Conservation (phyloP, 345 rosid genomes). For the Boechera stricta region DNA sequence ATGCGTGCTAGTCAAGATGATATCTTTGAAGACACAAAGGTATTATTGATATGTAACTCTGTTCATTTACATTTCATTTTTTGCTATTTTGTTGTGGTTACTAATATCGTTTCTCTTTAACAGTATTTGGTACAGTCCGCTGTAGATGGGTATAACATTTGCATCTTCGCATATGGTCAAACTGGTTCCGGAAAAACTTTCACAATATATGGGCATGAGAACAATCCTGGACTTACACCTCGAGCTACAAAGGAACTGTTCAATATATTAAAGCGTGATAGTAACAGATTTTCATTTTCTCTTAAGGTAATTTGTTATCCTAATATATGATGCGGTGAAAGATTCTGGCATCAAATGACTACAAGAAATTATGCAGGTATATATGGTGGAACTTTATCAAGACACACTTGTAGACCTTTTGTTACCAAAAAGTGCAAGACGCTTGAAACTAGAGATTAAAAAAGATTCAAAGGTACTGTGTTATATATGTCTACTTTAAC, state of each 20-base stretch:
- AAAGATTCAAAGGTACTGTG: slow-evolving; percentile 82
- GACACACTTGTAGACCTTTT: slow-evolving; percentile 90
- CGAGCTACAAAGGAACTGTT: slow-evolving; percentile 90
- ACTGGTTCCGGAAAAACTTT: slow-evolving; percentile 99
- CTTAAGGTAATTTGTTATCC: slow-evolving; percentile 62
- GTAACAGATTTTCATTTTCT: slow-evolving; percentile 81
- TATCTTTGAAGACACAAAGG: slow-evolving; percentile 91
- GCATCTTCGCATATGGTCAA: slow-evolving; percentile 99
- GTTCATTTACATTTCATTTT: slow-evolving; percentile 7
- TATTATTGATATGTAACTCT: slow-evolving; percentile 41
- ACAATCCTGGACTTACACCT: slow-evolving; percentile 86
- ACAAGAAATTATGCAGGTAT: slow-evolving; percentile 62
- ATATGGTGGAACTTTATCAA: slow-evolving; percentile 96
- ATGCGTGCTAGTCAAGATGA: slow-evolving; percentile 74
- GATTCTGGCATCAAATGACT: slow-evolving; percentile 17
- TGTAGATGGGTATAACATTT: slow-evolving; percentile 93
- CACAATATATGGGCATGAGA: slow-evolving; percentile 84
- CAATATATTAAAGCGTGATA: slow-evolving; percentile 72
- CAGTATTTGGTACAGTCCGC: slow-evolving; percentile 97
- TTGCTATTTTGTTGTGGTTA: slow-evolving; percentile 27
- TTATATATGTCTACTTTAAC: slow-evolving; percentile 8
- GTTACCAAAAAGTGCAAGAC: slow-evolving; percentile 71
- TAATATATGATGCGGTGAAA: not conserved
- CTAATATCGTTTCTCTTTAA: slow-evolving; percentile 26
- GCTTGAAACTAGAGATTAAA: slow-evolving; percentile 84